A percentile compares a stretch with the other conserved stretches of the same genome.
Conservation (phyloP, 495 filamentous ascomycete species). For the Jackrogersella multiformis region DNA sequence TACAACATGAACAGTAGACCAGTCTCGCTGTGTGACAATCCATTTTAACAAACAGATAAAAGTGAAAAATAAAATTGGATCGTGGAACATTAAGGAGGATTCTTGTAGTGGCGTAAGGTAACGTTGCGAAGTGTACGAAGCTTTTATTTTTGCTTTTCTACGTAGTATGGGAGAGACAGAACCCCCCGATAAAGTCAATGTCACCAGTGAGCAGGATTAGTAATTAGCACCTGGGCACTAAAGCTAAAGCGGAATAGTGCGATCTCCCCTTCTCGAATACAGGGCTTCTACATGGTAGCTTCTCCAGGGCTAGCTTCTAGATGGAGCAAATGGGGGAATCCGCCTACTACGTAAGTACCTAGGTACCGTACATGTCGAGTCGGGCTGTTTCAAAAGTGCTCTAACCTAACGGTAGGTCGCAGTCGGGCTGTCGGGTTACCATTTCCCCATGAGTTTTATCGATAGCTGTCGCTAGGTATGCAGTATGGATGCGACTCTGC, state of each 20-base stretch:
- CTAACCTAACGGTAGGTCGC: too few relatives aligned
- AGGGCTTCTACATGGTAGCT: too few relatives aligned
- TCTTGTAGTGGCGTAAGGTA: conserved; percentile 37
- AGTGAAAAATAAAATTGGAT: conserved; percentile 30
- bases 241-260: conserved; percentile 8
- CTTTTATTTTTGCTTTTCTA: too few relatives aligned
- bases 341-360: too few relatives aligned
- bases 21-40: conserved; percentile 31
- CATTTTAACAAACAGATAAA: conserved; percentile 25
- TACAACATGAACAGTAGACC: conserved; percentile 23
- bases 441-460: neutral
- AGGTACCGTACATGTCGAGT: neutral
- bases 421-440: too few relatives aligned
- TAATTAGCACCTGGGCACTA: neutral
- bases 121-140: conserved; percentile 45
- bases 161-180: neutral
- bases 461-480: neutral
- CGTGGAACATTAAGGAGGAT: conserved; percentile 17
- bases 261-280: too few relatives aligned
- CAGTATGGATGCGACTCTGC: too few relatives aligned
- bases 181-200: neutral
- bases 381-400: neutral
- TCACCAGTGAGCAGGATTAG: neutral
- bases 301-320: conserved; percentile 1
- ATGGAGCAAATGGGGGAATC: neutral